Evolutionary conservation across 371 early-diverging fungal species (phyloP).

Genomic region (Mortierella sp.): DNA sequence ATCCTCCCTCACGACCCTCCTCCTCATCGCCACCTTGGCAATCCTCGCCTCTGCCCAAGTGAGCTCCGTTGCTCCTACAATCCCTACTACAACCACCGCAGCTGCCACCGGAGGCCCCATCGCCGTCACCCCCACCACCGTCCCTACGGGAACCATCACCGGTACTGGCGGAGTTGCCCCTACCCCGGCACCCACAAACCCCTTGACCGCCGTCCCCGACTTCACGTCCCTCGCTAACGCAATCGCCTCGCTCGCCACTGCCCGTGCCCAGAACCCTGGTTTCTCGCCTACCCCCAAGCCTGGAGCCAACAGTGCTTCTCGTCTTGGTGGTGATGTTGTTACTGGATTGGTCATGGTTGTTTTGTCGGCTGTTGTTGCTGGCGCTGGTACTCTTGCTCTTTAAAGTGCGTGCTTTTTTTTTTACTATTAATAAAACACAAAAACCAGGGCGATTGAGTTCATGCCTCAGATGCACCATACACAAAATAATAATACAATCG

Average conservation of each 20-base stretch:
- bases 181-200: background rate
- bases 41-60: background rate
- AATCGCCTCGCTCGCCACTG: background rate
- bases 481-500: too few relatives aligned
- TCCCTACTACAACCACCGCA: background rate
- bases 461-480: too few relatives aligned
- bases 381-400: background rate
- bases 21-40: slow-evolving; percentile 1
- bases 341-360: background rate
- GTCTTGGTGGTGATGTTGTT: background rate
- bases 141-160: background rate
- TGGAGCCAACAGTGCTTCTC: background rate
- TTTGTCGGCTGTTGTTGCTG: background rate
- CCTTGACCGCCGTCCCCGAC: background rate
- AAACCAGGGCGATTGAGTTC: background rate
- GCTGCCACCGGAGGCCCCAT: background rate
- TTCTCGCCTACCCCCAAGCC: background rate
- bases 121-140: background rate
- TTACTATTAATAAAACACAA: background rate
- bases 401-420: background rate
- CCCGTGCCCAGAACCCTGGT: background rate
- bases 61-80: background rate
- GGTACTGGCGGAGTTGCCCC: background rate
- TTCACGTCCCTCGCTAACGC: background rate
- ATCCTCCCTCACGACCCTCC: slow-evolving; percentile 2